Evolutionary conservation across 2,329 filamentous ascomycete genomes (phyloP), one percentile per base, ranked within the genome.

Genomic region (Verticillium alfalfae): DNA sequence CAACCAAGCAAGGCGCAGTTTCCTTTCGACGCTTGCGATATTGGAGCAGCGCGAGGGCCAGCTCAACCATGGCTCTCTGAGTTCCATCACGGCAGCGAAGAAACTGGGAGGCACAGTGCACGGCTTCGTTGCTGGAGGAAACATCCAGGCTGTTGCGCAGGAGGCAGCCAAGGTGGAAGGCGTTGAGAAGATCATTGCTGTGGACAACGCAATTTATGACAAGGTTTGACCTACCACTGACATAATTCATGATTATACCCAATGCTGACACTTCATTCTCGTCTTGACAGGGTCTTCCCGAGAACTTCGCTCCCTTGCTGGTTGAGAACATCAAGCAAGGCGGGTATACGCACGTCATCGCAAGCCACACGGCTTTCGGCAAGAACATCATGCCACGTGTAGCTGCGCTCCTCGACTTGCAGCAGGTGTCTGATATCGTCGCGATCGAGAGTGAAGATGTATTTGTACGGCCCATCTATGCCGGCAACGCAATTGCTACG

Each of bases 251-350:
- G 8, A 18, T n/a, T 7, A 10, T 12, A 26, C 9, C 9, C 2
- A n/a, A 22, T 18, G 12, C 45, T 52, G 18, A 52, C 18, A 22
- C 22, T n/a, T n/a, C 18, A 9, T 26, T 52, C 18, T 22, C 45
- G 45, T 52, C 8, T 22, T 52, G 45, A 34, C 67, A 93, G 91
- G 92, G 93, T 58, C 85, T 99, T 2, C 88, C 95, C 59, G 95
- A 99, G 79, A 97, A 92, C 81, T 98, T 86, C 72, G 95, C 94
- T n/a, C 91, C 93, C 61, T 82, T 99, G 56, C 82, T 99, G 49
- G 90, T 93, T 59, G 94, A 98, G 76, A 99, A 98, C 77, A 94
- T 98, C 77, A 96, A 96, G 80, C 95, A 95, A 74, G 93, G 92
- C 64, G 91, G 89, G 63, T 98, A 93, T 76, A 96, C 93, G 64